Percentiles rank a stretch among this genome's conserved stretches.
phyloP scores from a whole-genome alignment of 345 rosid genomes.

The Triadica sebifera region DNA sequence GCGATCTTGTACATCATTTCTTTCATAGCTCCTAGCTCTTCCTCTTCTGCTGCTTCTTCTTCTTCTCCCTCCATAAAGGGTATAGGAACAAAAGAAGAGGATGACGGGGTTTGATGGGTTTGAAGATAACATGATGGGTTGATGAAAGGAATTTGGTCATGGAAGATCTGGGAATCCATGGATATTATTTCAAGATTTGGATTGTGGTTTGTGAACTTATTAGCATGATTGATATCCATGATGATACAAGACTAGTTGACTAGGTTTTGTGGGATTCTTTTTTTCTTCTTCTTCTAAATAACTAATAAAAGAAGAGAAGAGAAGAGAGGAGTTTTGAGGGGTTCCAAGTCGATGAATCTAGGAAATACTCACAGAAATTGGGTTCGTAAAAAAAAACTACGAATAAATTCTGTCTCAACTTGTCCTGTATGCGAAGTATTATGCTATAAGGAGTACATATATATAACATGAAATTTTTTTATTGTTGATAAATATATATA shows the following conservation, averaged over 20 bases:
- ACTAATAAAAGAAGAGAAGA: too few relatives aligned
- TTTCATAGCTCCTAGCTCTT: slow-evolving; percentile 84
- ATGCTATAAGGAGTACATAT: slow-evolving; percentile 24
- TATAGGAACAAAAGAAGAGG: slow-evolving; percentile 20
- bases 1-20: slow-evolving; percentile 98
- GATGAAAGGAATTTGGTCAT: slow-evolving; percentile 29
- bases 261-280: slow-evolving; percentile 7
- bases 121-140: slow-evolving; percentile 26
- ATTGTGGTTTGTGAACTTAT: slow-evolving; percentile 43
- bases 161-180: slow-evolving; percentile 44
- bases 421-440: too few relatives aligned
- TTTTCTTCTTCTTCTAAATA: background rate
- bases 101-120: slow-evolving; percentile 34
- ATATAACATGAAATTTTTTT: slow-evolving; percentile 45
- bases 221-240: slow-evolving; percentile 67
- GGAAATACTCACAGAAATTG: too few relatives aligned
- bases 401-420: too few relatives aligned
- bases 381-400: too few relatives aligned
- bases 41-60: slow-evolving; percentile 71
- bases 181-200: slow-evolving; percentile 47
- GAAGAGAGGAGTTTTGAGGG: too few relatives aligned
- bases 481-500: slow-evolving; percentile 34
- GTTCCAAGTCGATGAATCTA: too few relatives aligned
- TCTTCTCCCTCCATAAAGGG: slow-evolving; percentile 37
- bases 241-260: slow-evolving; percentile 21